Base-by-base conservation (phyloP, 1,139 yeast species). In the Saccharomyces hybrid region DNA sequence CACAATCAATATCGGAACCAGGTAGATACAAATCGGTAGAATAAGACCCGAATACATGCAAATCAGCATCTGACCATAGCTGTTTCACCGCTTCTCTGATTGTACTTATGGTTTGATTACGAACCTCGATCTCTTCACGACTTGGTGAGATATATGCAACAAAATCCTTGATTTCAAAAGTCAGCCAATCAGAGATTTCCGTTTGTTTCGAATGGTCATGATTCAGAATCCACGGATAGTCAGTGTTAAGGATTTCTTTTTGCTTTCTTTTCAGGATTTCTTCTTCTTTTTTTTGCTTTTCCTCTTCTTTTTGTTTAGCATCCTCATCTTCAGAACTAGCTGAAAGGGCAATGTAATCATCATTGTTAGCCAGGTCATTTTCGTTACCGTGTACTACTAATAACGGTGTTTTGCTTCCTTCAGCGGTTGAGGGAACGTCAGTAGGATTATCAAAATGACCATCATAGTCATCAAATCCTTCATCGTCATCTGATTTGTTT, bases 1-100 rank as follows among this genome's bases (percentile, higher is more conserved):
- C 99, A 84, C 95, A 85, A 71, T 95, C 99, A 46, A 95, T 90
- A 75, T 95, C 99, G 0, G 97, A 89, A 0, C 96, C 96, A 0
- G 99, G 99, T 25, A 95, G 74, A 64, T 91, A 93, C 59, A 95
- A 74, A 67, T 91, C 97, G 0, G 99, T 91, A 1, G 99, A 97
- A 69, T 84, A 88, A 0, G 98, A 90, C 0, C 99, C 99, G 75
- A 95, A 93, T 13, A 91, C 96, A 62, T 85, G 87, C 6, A 87
- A 81, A 56, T 86, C 88, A 2, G 96, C 85, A 58, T 83, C 88
- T 0, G 84, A 82, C 98, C 98, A 93, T 55, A 86, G 74, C 1
- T 72, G 64, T 34, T 71, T 71, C 6, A 91, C 86, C 13, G 81
- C 76, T 5, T 69, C 66, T 56, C 85, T 82, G 47, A 95, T 73